These are phyloP conservation scores for Dendrobium officinale DNA, from an alignment of 106 monocot species.

Conservation along the genomic window DNA sequence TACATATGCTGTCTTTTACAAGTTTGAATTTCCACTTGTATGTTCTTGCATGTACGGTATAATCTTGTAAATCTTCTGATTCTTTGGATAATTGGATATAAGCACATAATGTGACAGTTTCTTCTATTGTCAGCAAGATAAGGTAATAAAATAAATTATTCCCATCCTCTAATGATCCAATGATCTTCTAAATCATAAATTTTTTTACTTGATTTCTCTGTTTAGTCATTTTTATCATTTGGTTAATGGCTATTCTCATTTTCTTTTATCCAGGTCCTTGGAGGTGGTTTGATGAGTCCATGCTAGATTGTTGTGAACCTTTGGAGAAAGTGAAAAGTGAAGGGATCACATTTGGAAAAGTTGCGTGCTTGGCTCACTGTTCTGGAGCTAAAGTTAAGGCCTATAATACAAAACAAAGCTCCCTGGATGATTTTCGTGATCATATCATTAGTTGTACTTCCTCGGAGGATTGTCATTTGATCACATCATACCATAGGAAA, in stretches of 20 bases:
- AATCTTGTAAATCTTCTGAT: too few relatives aligned
- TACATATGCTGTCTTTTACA: too few relatives aligned
- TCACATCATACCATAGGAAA: conserved; percentile 70
- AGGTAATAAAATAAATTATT: not conserved
- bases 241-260: not conserved
- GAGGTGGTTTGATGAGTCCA: conserved; percentile 97
- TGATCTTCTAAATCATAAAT: not conserved
- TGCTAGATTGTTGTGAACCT: conserved; percentile 96
- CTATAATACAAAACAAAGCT: conserved; percentile 56
- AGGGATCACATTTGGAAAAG: conserved; percentile 88
- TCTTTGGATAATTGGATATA: too few relatives aligned
- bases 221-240: not conserved
- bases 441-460: conserved; percentile 62
- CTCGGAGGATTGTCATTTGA: conserved; percentile 78
- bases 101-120: too few relatives aligned
- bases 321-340: conserved; percentile 80
- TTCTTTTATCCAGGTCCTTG: conserved; percentile 43
- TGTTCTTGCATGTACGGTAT: too few relatives aligned
- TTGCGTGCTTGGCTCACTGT: conserved; percentile 88
- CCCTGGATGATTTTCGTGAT: conserved; percentile 67
- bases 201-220: not conserved
- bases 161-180: not conserved
- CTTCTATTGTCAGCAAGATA: too few relatives aligned
- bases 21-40: too few relatives aligned
- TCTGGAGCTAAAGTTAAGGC: conserved; percentile 87